Evolutionary conservation across 768 basidiomycete species (phyloP).

Genomic region (Hypsizygus marmoreus): DNA sequence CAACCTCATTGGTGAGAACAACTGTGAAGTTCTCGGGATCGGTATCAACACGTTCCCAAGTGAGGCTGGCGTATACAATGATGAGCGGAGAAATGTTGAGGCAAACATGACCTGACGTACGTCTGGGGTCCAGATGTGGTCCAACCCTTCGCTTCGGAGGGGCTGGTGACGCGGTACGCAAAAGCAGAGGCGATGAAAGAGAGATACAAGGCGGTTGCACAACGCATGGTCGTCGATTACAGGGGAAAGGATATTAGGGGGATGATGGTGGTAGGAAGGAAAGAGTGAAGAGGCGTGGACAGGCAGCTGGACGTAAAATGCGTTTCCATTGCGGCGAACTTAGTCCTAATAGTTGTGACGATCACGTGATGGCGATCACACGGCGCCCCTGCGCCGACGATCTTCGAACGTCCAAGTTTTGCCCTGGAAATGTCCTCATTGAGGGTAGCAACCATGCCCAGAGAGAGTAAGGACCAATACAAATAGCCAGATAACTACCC

Average conservation of each 20-base stretch:
- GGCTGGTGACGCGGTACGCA: constrained; percentile 65
- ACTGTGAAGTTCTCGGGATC: constrained; percentile 71
- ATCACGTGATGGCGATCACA: constrained; percentile 17
- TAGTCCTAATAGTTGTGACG: background rate
- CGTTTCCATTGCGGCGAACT: constrained; percentile 9
- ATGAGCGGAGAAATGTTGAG: background rate
- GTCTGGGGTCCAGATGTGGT: constrained; percentile 51
- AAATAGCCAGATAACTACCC: too few relatives aligned
- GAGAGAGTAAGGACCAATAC: too few relatives aligned
- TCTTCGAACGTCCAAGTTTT: constrained; percentile 4
- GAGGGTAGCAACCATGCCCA: too few relatives aligned
- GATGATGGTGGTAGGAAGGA: constrained; percentile 17
- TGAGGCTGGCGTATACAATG: constrained; percentile 39
- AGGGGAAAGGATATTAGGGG: constrained; percentile 15
- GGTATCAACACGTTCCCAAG: constrained; percentile 67
- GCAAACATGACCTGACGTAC: constrained; percentile 26
- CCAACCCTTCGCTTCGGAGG: constrained; percentile 55
- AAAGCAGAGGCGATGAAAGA: constrained; percentile 53
- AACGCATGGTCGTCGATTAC: constrained; percentile 41
- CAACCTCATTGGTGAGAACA: constrained; percentile 65
- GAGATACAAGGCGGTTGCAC: constrained; percentile 44
- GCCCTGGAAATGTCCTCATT: constrained; percentile 1
- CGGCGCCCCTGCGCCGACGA: background rate
- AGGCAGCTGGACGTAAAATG: constrained; percentile 16
- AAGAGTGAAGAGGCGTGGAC: constrained; percentile 13